Conservation (phyloP, 176 grass and related monocot species). For the Raddia guianensis region DNA sequence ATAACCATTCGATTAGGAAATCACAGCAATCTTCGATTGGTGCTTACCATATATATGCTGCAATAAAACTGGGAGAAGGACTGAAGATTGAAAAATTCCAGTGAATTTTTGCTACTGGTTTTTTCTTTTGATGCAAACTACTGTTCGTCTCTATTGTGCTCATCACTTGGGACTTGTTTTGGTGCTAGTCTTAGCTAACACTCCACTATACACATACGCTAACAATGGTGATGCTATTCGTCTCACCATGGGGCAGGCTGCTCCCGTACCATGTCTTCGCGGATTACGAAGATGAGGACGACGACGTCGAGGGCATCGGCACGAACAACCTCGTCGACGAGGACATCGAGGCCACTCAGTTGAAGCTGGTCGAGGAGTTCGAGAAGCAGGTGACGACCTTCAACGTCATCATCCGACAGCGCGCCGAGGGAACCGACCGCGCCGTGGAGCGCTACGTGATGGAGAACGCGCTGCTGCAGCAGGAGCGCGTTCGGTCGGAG, state of each 20-base stretch:
- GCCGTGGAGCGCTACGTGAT: constrained; percentile 28
- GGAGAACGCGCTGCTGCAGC: not conserved
- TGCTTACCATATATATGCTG: too few relatives aligned
- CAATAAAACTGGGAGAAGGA: too few relatives aligned
- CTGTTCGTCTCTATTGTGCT: not conserved
- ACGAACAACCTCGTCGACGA: not conserved
- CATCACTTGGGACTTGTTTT: not conserved
- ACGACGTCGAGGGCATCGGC: not conserved
- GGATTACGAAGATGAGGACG: constrained; percentile 36
- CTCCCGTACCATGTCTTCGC: constrained; percentile 52
- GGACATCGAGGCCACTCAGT: not conserved
- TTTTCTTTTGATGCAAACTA: too few relatives aligned
- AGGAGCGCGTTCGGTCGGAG: constrained; percentile 28
- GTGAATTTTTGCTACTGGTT: not conserved
- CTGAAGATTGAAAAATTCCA: not conserved
- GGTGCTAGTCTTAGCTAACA: not conserved
- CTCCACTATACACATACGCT: not conserved
- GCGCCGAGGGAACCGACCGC: not conserved
- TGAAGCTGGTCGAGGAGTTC: not conserved
- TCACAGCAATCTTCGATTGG: too few relatives aligned
- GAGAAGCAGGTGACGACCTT: constrained; percentile 53
- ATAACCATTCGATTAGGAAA: not conserved
- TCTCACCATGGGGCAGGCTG: constrained; percentile 28
- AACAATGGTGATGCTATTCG: not conserved
- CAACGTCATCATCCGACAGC: constrained; percentile 28